These are phyloP conservation scores for Phaeophleospora eucalypticola DNA, from an alignment of 2,329 filamentous ascomycete species.

Conservation along the genomic window DNA sequence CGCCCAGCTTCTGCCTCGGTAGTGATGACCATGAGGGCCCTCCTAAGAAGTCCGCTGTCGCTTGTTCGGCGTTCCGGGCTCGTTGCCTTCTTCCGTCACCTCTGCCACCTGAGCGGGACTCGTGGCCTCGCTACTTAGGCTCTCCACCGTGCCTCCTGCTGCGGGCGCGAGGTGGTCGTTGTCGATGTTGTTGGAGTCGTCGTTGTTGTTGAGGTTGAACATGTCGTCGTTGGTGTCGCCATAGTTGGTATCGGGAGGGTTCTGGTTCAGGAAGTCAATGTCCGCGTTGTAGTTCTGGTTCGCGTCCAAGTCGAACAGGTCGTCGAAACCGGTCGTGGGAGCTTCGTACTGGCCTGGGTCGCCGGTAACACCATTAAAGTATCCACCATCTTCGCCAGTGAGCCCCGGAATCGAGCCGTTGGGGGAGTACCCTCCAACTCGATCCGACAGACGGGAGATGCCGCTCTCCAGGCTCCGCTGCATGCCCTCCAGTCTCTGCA, in stretches of 20 bases:
- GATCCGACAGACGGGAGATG: background rate
- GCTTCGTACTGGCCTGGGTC: background rate
- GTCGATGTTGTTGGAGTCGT: background rate
- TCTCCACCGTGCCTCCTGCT: constrained; percentile 34
- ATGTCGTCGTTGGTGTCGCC: constrained; percentile 11
- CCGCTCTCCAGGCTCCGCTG: background rate
- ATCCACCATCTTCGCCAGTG: background rate
- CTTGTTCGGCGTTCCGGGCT: constrained; percentile 26
- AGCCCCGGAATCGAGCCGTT: background rate
- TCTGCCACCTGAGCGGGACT: constrained; percentile 26
- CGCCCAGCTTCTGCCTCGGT: background rate
- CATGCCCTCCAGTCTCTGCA: background rate
- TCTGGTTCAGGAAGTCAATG: background rate
- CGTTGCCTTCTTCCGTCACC: constrained; percentile 9
- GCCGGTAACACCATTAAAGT: background rate
- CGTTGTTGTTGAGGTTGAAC: constrained; percentile 10
- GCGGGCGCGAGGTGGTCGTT: constrained; percentile 10
- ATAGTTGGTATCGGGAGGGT: background rate
- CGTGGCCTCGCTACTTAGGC: constrained; percentile 38
- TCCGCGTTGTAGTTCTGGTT: background rate
- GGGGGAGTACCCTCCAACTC: background rate
- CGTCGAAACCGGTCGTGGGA: too few relatives aligned
- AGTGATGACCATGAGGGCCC: too few relatives aligned
- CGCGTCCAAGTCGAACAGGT: constrained; percentile 4
- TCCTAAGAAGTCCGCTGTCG: constrained; percentile 16